Evolutionary conservation across 1,284 basidiomycete species (phyloP), one percentile per base, ranked within the genome.

Genomic region (Papiliotrema laurentii): DNA sequence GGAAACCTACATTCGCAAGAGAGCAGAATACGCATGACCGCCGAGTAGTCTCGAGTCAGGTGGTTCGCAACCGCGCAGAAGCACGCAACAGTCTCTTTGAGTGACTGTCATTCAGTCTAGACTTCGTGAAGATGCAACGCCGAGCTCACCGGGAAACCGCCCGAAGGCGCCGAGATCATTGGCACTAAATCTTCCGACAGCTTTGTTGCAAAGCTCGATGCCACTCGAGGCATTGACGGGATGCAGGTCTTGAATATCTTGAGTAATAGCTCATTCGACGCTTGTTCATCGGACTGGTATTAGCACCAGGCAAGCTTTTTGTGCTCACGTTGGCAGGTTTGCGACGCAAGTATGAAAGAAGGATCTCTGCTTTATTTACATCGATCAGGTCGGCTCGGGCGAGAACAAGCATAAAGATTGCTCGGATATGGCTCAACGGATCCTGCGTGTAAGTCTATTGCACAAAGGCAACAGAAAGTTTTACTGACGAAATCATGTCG

Each of bases 31-130:
- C 82, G 83, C 19, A 89, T 80, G 14, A 97, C 77, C 22, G 83
- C 80, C 13, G 74, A 73, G 61, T 85, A 94, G 60, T 96, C 89
- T 58, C 89, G 85, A 0, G 96, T 97, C 26, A 97, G 79, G 60
- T 87, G 75, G 44, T 83, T 83, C 1, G 94, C 85, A 2, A 89
- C 85, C 0, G 82, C 80, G 67, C 92, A 94, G 74, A 93, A 85
- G 61, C 93, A 97, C 0, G 88, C 88, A 11, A 98, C 85, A 7
- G 84, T 83, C 71, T 96, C 92, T 73, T 93, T 89, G 30, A 96
- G 72, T 25, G 85, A 83, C 84, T 91, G 55, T n/a, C 7, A 28
- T 16, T 48, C 22, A 56, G 54, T 30, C 18, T 34, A 7, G 39
- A 3, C 26, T 40, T 14, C 5, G 44, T n/a, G 40, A 24, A 36